Conservation (phyloP, 2,329 filamentous ascomycete species). For the Aureobasidium mangrovei region DNA sequence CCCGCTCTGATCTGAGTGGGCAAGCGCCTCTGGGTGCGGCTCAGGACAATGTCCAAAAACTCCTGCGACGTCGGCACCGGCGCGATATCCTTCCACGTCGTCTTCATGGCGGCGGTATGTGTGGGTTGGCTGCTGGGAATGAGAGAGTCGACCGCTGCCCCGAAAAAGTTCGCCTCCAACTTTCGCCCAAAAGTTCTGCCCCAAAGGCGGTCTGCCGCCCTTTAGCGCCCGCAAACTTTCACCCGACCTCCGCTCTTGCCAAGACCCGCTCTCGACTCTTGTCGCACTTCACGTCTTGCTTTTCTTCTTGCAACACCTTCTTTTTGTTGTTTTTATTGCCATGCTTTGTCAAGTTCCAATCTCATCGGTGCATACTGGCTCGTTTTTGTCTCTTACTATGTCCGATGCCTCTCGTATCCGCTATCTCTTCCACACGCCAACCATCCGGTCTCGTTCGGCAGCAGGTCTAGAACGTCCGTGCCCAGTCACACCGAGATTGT, state of each 20-base stretch:
- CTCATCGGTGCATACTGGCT: not conserved
- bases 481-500: not conserved
- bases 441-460: not conserved
- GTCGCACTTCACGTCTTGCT: not conserved
- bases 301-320: not conserved
- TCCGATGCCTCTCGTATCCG: not conserved
- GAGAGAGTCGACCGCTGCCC: not conserved
- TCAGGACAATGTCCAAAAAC: slow-evolving; percentile 95
- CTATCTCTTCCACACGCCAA: not conserved
- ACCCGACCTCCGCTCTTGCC: not conserved
- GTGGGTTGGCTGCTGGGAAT: not conserved
- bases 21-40: slow-evolving; percentile 81
- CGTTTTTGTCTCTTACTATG: not conserved
- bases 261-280: not conserved
- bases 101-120: slow-evolving; percentile 42
- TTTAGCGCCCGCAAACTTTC: not conserved
- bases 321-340: too few species aligned
- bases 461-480: not conserved
- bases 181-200: slow-evolving; percentile 3
- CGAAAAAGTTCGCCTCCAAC: slow-evolving; percentile 10
- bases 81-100: slow-evolving; percentile 48
- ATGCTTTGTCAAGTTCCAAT: too few species aligned
- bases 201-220: slow-evolving; percentile 2
- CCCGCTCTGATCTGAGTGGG: slow-evolving; percentile 93
- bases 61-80: slow-evolving; percentile 73